Percentiles rank a stretch among this genome's conserved stretches.
Conservation (phyloP, 495 filamentous ascomycete genomes). For the Ascobolus immersus region DNA sequence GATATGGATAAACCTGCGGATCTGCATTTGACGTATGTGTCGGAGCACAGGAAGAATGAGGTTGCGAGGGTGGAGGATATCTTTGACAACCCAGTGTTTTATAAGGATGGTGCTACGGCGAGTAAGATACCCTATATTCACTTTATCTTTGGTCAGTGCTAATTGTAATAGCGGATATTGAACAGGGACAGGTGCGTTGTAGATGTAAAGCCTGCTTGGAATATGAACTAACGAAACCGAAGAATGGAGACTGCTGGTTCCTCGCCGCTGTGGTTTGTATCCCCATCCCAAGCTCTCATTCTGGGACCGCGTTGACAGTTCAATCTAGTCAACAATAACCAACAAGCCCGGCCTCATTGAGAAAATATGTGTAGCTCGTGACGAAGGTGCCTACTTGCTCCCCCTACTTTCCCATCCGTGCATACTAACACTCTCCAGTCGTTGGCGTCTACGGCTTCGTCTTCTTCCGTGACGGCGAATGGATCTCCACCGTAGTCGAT, state of each 20-base stretch:
- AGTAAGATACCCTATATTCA: no score
- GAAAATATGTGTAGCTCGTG: constrained; percentile 53
- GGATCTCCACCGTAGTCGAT: constrained; percentile 76
- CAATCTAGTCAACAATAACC: constrained; percentile 52
- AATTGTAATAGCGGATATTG: constrained; percentile 11
- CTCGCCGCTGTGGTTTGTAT: constrained; percentile 68
- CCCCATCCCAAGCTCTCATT: no score
- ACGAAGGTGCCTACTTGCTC: constrained; percentile 25
- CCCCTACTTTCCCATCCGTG: neutral
- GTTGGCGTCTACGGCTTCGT: constrained; percentile 90
- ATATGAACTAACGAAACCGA: constrained; percentile 28
- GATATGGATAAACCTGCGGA: no score
- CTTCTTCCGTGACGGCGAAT: constrained; percentile 79
- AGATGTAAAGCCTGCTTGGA: neutral
- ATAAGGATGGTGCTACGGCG: constrained; percentile 54
- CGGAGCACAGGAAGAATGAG: no score
- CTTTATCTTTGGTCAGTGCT: constrained; percentile 27
- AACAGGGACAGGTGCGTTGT: constrained; percentile 14
- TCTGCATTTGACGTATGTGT: no score
- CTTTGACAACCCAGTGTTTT: constrained; percentile 70
- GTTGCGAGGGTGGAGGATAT: constrained; percentile 53
- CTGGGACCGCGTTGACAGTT: no score
- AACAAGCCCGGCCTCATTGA: constrained; percentile 60
- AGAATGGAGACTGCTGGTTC: constrained; percentile 78
- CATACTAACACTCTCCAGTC: constrained; percentile 8